Evolutionary conservation across 768 basidiomycete genomes (phyloP).

Genomic region (Leucosporidium scottii): DNA sequence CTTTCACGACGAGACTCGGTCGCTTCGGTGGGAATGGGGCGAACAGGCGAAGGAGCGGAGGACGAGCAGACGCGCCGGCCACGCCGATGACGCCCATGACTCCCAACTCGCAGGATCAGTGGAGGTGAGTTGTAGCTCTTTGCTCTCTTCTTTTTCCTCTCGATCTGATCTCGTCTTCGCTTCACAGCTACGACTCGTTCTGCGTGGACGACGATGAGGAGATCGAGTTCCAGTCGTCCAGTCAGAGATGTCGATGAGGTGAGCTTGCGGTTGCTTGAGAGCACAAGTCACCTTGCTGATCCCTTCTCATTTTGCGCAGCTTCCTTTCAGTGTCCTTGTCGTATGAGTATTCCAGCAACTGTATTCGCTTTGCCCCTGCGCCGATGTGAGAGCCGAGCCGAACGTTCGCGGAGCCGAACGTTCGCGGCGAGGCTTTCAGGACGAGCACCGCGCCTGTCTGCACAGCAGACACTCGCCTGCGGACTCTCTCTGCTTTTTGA

Average conservation of each 20-base stretch:
- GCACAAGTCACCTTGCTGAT: too few relatives aligned
- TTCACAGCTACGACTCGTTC: slow-evolving; percentile 23
- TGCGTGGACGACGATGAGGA: slow-evolving; percentile 26
- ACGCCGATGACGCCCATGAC: not conserved
- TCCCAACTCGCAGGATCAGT: not conserved
- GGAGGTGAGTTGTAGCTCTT: not conserved
- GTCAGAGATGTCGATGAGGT: slow-evolving; percentile 1
- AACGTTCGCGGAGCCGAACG: too few relatives aligned
- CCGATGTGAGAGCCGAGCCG: too few relatives aligned
- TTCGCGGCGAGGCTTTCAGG: too few relatives aligned
- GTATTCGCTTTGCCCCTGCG: too few relatives aligned
- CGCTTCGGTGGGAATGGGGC: not conserved
- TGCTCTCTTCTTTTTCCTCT: not conserved
- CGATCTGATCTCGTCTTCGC: not conserved
- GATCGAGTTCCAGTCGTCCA: slow-evolving; percentile 15
- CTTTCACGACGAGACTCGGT: slow-evolving; percentile 1
- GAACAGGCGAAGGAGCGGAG: not conserved
- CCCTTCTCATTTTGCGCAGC: too few relatives aligned
- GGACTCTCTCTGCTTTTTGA: too few relatives aligned
- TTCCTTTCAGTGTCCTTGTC: too few relatives aligned
- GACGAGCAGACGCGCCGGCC: not conserved
- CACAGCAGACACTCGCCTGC: too few relatives aligned
- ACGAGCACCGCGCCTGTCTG: too few relatives aligned
- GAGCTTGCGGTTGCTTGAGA: not conserved
- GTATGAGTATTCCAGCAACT: too few relatives aligned